Base-by-base conservation (phyloP, 2,329 filamentous ascomycete species). In the Paraphoma sp. region DNA sequence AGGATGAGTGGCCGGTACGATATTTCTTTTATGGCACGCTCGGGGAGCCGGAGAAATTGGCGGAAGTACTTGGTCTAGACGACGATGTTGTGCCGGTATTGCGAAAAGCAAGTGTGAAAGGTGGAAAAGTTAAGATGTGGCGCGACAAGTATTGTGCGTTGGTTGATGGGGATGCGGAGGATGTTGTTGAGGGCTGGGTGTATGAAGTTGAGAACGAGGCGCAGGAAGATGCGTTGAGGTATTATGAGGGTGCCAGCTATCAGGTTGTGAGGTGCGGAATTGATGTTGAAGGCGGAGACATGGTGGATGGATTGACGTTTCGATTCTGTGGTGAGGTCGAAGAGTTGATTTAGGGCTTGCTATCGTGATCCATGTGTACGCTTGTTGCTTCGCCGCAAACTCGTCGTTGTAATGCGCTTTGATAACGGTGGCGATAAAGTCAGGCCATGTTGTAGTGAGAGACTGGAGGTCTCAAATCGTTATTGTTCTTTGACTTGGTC, bases 261-360 rank as follows among this genome's bases (percentile, higher is more conserved):
- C 53, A 60, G 44, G 53, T 56, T 14, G 46, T 48, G 9, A 50
- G 53, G 38, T 60, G 51, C 38, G 28, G 41, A 44, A 51, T 60
- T 18, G 2, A 14, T 0, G 23, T 23, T 48, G 29, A 17, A 9
- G 23, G 31, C 11, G 33, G 49, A 43, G 23, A 36, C 33, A 17
- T 38, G 31, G 18, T 12, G n/a, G 28, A 6, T n/a, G 45, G 30
- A 50, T 45, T 54, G 49, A 60, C 57, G 29, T 56, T 60, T 40
- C 38, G 53, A 38, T 56, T 51, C 38, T 56, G 50, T 46, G 57
- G 57, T 6, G 18, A 48, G 9, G 42, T 45, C 29, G 46, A 12
- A 18, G 12, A 45, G 17, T 33, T 53, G 45, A 4, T 1, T 4
- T 14, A 36, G 10, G 7, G 3, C 6, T 36, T 36, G 33, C 10